A percentile compares a stretch with the other conserved stretches of the same genome.
Conservation (phyloP, 2,329 filamentous ascomycete genomes). For the Stemphylium beticola region DNA sequence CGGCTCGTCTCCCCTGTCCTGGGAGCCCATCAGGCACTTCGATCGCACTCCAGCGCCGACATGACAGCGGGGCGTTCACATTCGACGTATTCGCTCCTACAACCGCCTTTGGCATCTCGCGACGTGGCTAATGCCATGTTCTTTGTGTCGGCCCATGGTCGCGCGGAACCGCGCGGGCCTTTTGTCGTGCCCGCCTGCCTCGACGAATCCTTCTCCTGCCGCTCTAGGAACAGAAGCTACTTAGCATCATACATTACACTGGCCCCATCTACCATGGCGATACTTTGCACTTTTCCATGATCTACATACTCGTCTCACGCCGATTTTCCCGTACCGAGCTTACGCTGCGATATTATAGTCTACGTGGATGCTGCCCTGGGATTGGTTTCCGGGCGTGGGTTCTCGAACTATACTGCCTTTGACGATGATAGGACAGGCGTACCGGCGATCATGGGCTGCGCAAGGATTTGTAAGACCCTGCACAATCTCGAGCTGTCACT, state of each 20-base stretch:
- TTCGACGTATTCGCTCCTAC: constrained; percentile 2
- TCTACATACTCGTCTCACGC: not conserved
- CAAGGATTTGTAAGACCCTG: constrained; percentile 19
- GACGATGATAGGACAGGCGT: not conserved
- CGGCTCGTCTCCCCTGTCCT: constrained; percentile 25
- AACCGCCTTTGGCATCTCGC: constrained; percentile 1
- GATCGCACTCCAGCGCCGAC: constrained; percentile 8
- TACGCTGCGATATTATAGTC: not conserved
- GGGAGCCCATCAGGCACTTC: constrained; percentile 17
- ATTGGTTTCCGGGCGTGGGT: not conserved
- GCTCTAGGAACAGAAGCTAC: not conserved
- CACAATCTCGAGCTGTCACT: constrained; percentile 16
- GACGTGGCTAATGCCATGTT: not conserved
- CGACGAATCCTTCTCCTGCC: not conserved
- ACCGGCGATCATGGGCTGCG: constrained; percentile 2
- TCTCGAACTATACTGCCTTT: constrained; percentile 11
- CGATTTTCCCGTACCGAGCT: not conserved
- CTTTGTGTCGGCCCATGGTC: not conserved
- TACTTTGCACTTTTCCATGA: not conserved
- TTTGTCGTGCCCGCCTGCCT: not conserved
- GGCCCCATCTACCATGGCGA: not conserved
- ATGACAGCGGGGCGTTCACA: constrained; percentile 7
- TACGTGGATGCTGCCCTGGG: not conserved
- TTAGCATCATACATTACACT: not conserved
- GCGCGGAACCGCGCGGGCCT: not conserved